Evolutionary conservation across 164 flowering plant genomes (phyloP).

Genomic region (Saururus chinensis): DNA sequence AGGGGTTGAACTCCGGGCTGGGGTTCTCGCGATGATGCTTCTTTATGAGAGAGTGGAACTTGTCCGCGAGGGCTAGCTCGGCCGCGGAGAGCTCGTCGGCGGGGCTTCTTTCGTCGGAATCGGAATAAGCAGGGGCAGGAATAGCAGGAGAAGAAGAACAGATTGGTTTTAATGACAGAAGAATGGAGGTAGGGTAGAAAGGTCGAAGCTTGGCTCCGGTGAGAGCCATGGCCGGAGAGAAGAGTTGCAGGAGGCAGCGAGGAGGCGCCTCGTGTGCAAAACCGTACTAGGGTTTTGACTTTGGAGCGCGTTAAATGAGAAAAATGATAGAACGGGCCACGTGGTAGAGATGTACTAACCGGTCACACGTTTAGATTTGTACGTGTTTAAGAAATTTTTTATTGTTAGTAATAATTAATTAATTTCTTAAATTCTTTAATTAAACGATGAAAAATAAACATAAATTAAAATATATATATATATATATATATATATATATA

Average conservation of each 20-base stretch:
- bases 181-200: neutral
- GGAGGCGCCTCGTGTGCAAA: neutral
- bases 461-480: no score
- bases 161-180: conserved; percentile 9
- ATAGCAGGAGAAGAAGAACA: conserved; percentile 22
- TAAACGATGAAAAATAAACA: neutral
- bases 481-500: no score
- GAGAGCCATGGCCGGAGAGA: conserved; percentile 3
- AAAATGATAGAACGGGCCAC: neutral
- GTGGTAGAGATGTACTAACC: neutral
- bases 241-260: neutral
- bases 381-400: neutral
- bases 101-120: neutral
- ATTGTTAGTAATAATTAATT: no score
- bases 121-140: conserved; percentile 7
- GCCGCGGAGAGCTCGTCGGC: conserved; percentile 12
- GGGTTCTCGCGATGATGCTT: conserved; percentile 75
- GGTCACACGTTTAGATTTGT: no score
- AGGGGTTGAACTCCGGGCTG: conserved; percentile 17
- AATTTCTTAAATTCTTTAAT: neutral
- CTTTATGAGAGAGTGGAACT: conserved; percentile 51
- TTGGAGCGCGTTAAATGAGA: neutral
- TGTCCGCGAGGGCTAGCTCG: conserved; percentile 40
- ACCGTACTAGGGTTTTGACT: neutral
- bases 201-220: neutral